Percentiles rank a stretch among this genome's conserved stretches.
Evolutionary conservation across 176 grass and related monocot species (phyloP).

Genomic region (Oryza glaberrima): DNA sequence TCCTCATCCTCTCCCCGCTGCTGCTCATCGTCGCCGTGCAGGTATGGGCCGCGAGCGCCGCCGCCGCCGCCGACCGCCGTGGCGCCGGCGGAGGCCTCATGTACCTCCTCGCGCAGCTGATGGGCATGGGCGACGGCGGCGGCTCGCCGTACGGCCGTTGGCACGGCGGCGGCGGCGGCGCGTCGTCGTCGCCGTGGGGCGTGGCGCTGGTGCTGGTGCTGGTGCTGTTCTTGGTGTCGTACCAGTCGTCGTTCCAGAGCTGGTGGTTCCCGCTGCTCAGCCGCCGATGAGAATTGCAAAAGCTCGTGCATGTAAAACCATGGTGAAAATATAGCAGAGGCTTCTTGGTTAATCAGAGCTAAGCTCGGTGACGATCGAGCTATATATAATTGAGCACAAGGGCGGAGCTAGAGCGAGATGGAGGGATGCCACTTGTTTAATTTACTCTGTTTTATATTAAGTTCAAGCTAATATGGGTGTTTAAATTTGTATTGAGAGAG

Average conservation of each 20-base stretch:
- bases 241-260: slow-evolving; percentile 68
- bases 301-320: too few species aligned
- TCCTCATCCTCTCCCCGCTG: slow-evolving; percentile 71
- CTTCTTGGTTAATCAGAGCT: too few species aligned
- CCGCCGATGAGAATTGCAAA: too few species aligned
- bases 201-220: slow-evolving; percentile 71
- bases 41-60: slow-evolving; percentile 45
- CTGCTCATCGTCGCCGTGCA: slow-evolving; percentile 73
- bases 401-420: too few species aligned
- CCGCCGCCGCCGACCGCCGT: slow-evolving; percentile 11
- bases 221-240: slow-evolving; percentile 74
- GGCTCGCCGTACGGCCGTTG: slow-evolving; percentile 12
- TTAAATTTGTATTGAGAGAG: too few species aligned
- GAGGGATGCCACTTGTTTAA: too few species aligned
- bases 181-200: slow-evolving; percentile 71
- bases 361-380: too few species aligned
- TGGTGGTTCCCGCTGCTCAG: too few species aligned
- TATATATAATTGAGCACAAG: too few species aligned
- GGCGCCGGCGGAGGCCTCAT: slow-evolving; percentile 30
- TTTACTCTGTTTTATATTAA: too few species aligned
- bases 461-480: too few species aligned
- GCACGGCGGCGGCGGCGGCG: slow-evolving; percentile 31
- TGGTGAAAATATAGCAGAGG: too few species aligned
- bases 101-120: slow-evolving; percentile 39
- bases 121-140: slow-evolving; percentile 8